These are phyloP conservation scores for Crithidia brevicula DNA, from an alignment of 208 protist genomes.

Conservation along the genomic window DNA sequence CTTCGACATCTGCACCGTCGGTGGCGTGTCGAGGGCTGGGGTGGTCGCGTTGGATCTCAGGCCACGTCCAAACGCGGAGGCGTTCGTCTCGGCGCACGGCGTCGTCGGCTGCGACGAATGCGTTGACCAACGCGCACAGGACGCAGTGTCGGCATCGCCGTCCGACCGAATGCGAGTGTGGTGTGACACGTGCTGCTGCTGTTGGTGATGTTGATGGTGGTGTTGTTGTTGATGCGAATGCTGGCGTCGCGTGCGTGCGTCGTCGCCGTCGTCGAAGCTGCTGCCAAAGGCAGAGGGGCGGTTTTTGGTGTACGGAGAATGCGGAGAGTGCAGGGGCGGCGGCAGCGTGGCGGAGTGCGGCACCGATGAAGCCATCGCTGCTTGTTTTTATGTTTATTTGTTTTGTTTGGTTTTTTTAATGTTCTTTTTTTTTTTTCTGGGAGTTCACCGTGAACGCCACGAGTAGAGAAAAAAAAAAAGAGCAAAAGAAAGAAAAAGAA, in stretches of 20 bases:
- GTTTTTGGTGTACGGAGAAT: constrained; percentile 20
- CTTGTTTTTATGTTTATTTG: no score
- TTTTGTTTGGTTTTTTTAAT: no score
- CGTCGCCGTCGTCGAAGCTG: constrained; percentile 16
- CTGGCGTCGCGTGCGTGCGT: neutral
- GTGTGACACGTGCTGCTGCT: constrained; percentile 1
- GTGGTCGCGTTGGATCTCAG: constrained; percentile 7
- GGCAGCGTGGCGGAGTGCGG: constrained; percentile 1
- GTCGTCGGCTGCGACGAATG: constrained; percentile 11
- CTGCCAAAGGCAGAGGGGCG: constrained; percentile 2
- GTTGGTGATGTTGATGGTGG: constrained; percentile 8
- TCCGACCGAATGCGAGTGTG: neutral
- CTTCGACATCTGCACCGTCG: constrained; percentile 12
- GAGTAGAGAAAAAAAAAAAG: neutral
- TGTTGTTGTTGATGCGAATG: neutral
- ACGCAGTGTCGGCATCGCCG: constrained; percentile 6
- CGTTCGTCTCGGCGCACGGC: constrained; percentile 4
- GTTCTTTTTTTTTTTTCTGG: no score
- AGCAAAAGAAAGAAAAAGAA: neutral
- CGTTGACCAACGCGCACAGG: neutral
- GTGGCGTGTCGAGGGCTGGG: constrained; percentile 13
- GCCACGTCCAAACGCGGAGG: neutral
- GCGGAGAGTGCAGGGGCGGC: constrained; percentile 18
- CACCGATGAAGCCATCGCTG: constrained; percentile 11
- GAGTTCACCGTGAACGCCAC: no score